These are phyloP conservation scores for Raddia distichophylla DNA, from an alignment of 176 grass and related monocot genomes.

Conservation along the genomic window DNA sequence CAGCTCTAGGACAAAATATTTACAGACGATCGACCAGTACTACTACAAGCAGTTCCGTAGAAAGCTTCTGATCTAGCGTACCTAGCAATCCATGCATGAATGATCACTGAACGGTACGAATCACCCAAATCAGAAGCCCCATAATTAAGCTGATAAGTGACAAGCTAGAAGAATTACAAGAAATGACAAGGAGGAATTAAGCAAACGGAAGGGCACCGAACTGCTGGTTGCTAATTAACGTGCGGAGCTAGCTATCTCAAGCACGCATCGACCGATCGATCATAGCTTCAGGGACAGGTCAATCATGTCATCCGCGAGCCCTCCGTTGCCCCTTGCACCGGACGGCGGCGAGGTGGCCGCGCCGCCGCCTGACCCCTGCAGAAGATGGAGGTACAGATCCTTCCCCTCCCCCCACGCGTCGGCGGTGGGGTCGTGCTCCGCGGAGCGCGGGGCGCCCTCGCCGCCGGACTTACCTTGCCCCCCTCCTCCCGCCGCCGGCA, in stretches of 20 bases:
- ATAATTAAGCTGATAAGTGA: slow-evolving; percentile 32
- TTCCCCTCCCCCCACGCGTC: slow-evolving; percentile 27
- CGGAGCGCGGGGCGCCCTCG: slow-evolving; percentile 6
- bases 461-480: not conserved
- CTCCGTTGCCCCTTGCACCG: not conserved
- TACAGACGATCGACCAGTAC: slow-evolving; percentile 2
- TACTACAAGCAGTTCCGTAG: slow-evolving; percentile 24
- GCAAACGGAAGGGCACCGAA: not conserved
- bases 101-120: slow-evolving; percentile 31
- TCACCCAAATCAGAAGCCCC: slow-evolving; percentile 26
- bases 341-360: slow-evolving; percentile 9
- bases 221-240: not conserved
- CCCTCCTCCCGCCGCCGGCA: not conserved
- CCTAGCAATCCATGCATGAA: slow-evolving; percentile 20
- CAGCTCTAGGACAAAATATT: slow-evolving; percentile 20
- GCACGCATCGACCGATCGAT: slow-evolving; percentile 5
- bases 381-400: not conserved
- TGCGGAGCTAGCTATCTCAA: not conserved
- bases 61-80: slow-evolving; percentile 22
- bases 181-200: slow-evolving; percentile 46
- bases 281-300: slow-evolving; percentile 71
- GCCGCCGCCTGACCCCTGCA: not conserved
- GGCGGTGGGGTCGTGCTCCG: slow-evolving; percentile 2
- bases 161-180: slow-evolving; percentile 29
- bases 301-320: slow-evolving; percentile 51